These are phyloP conservation scores for Alternaria sp. DNA, from an alignment of 2,329 filamentous ascomycete species.

Conservation along the genomic window DNA sequence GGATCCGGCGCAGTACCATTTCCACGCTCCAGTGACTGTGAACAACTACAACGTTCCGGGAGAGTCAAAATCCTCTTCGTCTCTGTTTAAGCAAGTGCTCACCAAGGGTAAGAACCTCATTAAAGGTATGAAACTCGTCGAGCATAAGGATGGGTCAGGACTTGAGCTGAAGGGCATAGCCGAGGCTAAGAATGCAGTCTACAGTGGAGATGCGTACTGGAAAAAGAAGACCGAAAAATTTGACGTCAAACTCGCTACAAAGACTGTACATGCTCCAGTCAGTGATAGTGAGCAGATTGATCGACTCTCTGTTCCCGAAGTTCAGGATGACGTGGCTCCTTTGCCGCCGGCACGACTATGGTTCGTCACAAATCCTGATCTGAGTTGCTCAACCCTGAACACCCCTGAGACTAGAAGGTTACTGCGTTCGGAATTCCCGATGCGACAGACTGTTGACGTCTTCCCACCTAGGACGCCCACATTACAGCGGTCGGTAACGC, in stretches of 20 bases:
- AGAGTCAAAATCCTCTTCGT: background rate
- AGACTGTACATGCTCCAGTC: background rate
- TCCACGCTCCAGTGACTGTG: background rate
- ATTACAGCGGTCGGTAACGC: background rate
- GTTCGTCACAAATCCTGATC: background rate
- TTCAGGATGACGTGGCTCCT: background rate
- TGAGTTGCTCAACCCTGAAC: background rate
- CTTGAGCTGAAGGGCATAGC: background rate
- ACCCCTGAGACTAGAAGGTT: background rate
- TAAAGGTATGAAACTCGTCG: background rate
- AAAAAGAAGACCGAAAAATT: background rate
- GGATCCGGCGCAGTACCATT: background rate
- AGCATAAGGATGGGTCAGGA: background rate
- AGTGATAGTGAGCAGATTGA: background rate
- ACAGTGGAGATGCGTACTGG: background rate
- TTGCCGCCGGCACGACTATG: background rate
- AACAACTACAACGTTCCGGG: background rate
- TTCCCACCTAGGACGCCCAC: background rate
- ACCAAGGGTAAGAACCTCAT: background rate
- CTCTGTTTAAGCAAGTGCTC: background rate
- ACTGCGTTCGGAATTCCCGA: background rate
- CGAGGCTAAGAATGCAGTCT: background rate
- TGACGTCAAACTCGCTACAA: background rate
- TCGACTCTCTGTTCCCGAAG: background rate
- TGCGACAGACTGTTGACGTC: background rate